Evolutionary conservation across 805 yeast species (phyloP).

Genomic region (Alloascoidea hylecoeti): DNA sequence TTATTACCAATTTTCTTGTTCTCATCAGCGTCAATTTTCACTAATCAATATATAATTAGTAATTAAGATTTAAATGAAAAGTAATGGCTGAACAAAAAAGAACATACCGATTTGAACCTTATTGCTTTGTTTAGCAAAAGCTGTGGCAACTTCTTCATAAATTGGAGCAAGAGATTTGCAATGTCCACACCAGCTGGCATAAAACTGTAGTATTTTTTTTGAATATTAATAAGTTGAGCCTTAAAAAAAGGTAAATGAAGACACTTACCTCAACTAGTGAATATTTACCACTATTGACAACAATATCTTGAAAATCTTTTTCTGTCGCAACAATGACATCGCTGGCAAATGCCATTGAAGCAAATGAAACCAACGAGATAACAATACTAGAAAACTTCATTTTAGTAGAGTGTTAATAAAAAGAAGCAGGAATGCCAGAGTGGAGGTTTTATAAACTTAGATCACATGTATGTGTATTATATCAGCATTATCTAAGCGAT

Average conservation of each 20-base stretch:
- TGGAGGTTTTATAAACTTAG: too few species aligned
- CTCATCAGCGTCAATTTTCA: constrained; percentile 47
- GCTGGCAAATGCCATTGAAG: too few species aligned
- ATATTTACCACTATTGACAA: constrained; percentile 34
- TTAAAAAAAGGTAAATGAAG: too few species aligned
- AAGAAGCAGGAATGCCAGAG: too few species aligned
- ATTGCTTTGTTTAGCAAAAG: constrained; percentile 32
- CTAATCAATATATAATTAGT: too few species aligned
- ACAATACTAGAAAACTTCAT: too few species aligned
- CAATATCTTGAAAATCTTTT: constrained; percentile 32
- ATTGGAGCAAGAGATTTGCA: constrained; percentile 80
- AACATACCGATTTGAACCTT: constrained; percentile 27
- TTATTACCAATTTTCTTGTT: constrained; percentile 33
- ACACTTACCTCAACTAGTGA: constrained; percentile 32
- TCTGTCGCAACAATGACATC: not conserved
- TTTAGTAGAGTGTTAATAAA: too few species aligned
- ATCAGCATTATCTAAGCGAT: too few species aligned
- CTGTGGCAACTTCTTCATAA: constrained; percentile 66
- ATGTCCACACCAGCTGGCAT: constrained; percentile 88
- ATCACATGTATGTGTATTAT: too few species aligned
- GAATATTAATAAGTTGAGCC: too few species aligned
- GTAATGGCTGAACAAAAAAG: not conserved
- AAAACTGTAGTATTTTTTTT: too few species aligned
- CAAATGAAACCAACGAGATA: too few species aligned
- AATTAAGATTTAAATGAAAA: not conserved